These are phyloP conservation scores for Naganishia friedmannii DNA, from an alignment of 768 basidiomycete species.

Conservation along the genomic window DNA sequence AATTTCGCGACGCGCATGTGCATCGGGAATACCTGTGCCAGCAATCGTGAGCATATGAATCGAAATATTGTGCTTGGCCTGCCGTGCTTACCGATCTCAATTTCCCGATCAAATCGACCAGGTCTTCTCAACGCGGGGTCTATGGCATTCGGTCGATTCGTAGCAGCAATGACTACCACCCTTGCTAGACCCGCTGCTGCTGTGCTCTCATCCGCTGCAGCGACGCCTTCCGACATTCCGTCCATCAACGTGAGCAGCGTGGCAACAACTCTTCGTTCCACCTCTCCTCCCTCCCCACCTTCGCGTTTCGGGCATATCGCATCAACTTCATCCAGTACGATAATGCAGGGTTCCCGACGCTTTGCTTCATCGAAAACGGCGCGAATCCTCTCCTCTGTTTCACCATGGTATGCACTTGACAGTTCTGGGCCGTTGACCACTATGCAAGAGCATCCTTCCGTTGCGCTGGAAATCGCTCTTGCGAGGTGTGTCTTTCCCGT, in stretches of 20 bases:
- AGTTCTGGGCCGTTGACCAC: conserved; percentile 93
- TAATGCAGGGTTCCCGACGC: conserved; percentile 78
- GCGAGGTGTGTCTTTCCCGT: conserved; percentile 98
- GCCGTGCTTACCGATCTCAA: conserved; percentile 72
- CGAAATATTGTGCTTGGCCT: not conserved
- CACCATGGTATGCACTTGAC: conserved; percentile 92
- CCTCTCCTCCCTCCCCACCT: conserved; percentile 85
- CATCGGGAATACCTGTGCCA: conserved; percentile 75
- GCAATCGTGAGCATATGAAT: not conserved
- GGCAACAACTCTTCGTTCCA: conserved; percentile 92
- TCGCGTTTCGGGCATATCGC: conserved; percentile 87
- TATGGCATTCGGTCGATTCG: conserved; percentile 90
- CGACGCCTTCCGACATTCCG: conserved; percentile 64
- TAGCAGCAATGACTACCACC: conserved; percentile 93
- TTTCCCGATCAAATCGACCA: conserved; percentile 88
- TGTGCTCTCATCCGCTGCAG: conserved; percentile 49
- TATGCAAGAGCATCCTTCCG: conserved; percentile 73
- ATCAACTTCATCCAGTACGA: conserved; percentile 94
- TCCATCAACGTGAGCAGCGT: conserved; percentile 92
- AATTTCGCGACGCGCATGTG: conserved; percentile 77
- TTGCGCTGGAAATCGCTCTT: conserved; percentile 84
- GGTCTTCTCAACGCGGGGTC: conserved; percentile 87
- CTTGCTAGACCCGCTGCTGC: conserved; percentile 48
- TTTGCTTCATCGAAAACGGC: conserved; percentile 84
- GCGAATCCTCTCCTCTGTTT: conserved; percentile 86